Evolutionary conservation across 306 rosid species (phyloP).

Genomic region (Malus asiatica): DNA sequence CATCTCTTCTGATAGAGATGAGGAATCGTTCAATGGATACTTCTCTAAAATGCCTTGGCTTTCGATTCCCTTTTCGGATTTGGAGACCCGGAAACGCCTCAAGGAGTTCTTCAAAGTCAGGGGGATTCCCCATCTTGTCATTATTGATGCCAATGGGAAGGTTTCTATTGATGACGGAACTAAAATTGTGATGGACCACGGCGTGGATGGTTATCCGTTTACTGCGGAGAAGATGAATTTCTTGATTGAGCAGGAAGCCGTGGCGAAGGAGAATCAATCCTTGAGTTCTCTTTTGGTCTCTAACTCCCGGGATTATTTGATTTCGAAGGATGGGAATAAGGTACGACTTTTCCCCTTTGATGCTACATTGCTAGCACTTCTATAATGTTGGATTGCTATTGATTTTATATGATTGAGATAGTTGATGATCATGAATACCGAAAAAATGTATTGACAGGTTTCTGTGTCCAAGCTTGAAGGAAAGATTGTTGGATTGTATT

Average conservation of each 20-base stretch:
- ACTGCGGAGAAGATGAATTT: constrained; percentile 21
- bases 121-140: constrained; percentile 40
- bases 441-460: constrained; percentile 17
- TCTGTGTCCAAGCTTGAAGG: constrained; percentile 47
- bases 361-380: background rate
- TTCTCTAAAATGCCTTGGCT: constrained; percentile 61
- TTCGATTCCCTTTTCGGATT: constrained; percentile 33
- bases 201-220: constrained; percentile 41
- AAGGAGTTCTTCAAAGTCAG: constrained; percentile 34
- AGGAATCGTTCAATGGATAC: constrained; percentile 32
- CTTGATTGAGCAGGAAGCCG: constrained; percentile 28
- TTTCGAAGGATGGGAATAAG: constrained; percentile 31
- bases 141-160: constrained; percentile 32
- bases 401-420: background rate
- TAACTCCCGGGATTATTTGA: constrained; percentile 33
- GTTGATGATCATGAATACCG: background rate
- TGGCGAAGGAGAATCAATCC: constrained; percentile 25
- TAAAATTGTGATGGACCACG: constrained; percentile 27
- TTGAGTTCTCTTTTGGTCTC: constrained; percentile 39
- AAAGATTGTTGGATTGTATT: constrained; percentile 39
- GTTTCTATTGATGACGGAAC: constrained; percentile 26
- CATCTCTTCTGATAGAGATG: constrained; percentile 39
- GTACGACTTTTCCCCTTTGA: constrained; percentile 10
- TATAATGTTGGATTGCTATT: background rate
- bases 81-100: constrained; percentile 25